A percentile compares a stretch with the other conserved stretches of the same genome.
phyloP scores from a whole-genome alignment of 202 grass and related monocot genomes.

The Saccharum hybrid region DNA sequence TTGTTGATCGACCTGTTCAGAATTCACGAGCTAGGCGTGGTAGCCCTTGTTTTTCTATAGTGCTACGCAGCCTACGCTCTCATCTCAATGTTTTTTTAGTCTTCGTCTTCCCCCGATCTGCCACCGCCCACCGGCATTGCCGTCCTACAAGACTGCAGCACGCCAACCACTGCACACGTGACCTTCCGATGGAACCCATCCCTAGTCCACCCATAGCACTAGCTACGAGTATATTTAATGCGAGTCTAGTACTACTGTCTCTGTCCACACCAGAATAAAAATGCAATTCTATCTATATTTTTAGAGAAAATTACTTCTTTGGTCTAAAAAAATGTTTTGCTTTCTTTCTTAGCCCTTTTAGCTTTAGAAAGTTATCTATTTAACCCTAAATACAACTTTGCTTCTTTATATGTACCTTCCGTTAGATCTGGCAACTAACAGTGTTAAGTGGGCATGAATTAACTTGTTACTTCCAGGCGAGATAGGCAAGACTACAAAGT shows the following conservation, averaged over 20 bases:
- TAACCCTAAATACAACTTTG: too few species aligned
- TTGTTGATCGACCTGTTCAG: not conserved
- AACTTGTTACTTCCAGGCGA: too few species aligned
- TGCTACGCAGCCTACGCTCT: not conserved
- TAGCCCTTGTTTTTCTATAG: not conserved
- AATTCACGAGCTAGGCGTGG: not conserved
- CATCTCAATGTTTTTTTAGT: not conserved
- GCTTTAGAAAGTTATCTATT: too few species aligned
- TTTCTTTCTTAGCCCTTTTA: too few species aligned
- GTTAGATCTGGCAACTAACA: too few species aligned
- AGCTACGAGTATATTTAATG: not conserved
- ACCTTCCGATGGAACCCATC: not conserved
- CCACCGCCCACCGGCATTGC: slow-evolving; percentile 33
- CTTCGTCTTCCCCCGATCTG: not conserved
- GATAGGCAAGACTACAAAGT: too few species aligned
- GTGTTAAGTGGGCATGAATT: too few species aligned
- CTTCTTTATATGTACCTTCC: too few species aligned
- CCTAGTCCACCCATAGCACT: not conserved
- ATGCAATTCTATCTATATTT: too few species aligned
- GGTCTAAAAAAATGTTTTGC: too few species aligned
- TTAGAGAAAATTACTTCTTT: too few species aligned
- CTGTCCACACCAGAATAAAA: not conserved
- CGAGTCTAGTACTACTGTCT: not conserved
- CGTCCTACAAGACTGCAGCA: slow-evolving; percentile 5
- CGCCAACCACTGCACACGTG: not conserved